These are phyloP conservation scores for Tylopilus plumbeoviolaceoides DNA, from an alignment of 768 basidiomycete species.

Conservation along the genomic window DNA sequence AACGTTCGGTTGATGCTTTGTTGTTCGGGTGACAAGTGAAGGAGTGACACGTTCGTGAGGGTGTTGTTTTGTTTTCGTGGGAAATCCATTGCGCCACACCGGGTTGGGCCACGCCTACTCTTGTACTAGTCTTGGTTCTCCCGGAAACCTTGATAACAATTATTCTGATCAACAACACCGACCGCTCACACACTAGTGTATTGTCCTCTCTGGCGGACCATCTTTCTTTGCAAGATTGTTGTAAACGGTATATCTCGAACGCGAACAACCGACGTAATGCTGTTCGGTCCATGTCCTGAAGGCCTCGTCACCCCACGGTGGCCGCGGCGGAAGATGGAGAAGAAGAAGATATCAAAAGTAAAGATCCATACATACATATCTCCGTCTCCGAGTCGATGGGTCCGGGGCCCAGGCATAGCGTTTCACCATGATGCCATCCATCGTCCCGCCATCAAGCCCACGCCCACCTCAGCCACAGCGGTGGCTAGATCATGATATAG, in stretches of 20 bases:
- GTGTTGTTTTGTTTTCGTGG: not conserved
- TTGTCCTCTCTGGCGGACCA: not conserved
- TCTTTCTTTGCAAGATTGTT: not conserved
- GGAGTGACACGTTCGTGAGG: not conserved
- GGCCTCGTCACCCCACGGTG: not conserved
- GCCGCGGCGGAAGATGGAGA: not conserved
- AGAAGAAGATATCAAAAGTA: not conserved
- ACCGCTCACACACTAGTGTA: not conserved
- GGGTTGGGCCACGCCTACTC: too few relatives aligned
- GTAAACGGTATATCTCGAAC: not conserved
- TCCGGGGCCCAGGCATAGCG: not conserved
- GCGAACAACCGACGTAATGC: not conserved
- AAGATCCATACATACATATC: not conserved
- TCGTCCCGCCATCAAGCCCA: too few relatives aligned
- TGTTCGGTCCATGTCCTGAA: not conserved
- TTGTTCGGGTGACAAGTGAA: not conserved
- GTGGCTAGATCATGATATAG: too few relatives aligned
- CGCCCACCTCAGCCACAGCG: too few relatives aligned
- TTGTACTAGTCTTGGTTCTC: too few relatives aligned
- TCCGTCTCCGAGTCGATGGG: not conserved
- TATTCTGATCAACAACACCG: too few relatives aligned
- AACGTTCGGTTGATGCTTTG: not conserved
- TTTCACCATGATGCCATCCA: not conserved
- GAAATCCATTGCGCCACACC: too few relatives aligned
- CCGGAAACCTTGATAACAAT: not conserved